phyloP scores from a whole-genome alignment of 805 yeast species.

The Blastobotrys americana region DNA sequence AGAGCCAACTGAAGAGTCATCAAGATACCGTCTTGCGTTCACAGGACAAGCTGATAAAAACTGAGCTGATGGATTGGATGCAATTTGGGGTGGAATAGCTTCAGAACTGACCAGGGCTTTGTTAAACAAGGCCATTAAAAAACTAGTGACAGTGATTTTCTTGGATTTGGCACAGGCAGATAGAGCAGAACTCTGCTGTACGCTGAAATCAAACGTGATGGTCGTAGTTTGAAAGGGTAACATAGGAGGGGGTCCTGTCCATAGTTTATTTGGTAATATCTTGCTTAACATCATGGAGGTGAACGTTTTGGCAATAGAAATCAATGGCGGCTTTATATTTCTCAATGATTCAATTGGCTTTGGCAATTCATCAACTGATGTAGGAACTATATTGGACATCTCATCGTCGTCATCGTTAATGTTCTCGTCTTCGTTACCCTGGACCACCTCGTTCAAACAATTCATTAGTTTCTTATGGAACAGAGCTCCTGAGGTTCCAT shows the following conservation, averaged over 20 bases:
- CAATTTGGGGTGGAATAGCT: neutral
- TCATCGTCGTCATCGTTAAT: neutral
- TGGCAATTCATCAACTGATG: neutral
- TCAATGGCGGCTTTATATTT: conserved; percentile 9
- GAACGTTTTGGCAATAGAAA: conserved; percentile 1
- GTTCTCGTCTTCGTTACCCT: neutral
- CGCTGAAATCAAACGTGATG: conserved; percentile 3
- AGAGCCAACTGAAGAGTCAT: neutral
- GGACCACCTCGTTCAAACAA: neutral
- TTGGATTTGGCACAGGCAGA: conserved; percentile 3
- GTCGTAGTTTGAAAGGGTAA: conserved; percentile 9
- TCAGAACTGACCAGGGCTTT: conserved; percentile 1
- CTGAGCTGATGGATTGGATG: neutral
- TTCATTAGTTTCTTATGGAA: conserved; percentile 14
- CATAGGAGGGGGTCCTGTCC: conserved; percentile 9
- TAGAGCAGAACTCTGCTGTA: conserved; percentile 6
- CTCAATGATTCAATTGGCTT: conserved; percentile 7
- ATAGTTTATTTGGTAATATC: neutral
- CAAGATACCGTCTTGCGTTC: conserved; percentile 13
- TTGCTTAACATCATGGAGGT: neutral
- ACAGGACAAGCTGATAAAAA: conserved; percentile 10
- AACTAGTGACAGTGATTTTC: conserved; percentile 9
- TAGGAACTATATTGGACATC: neutral
- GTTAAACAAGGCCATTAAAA: conserved; percentile 10
- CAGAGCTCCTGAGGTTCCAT: conserved; percentile 21